Conservation (phyloP, 2,329 filamentous ascomycete species). For the Colletotrichum cuscutae region DNA sequence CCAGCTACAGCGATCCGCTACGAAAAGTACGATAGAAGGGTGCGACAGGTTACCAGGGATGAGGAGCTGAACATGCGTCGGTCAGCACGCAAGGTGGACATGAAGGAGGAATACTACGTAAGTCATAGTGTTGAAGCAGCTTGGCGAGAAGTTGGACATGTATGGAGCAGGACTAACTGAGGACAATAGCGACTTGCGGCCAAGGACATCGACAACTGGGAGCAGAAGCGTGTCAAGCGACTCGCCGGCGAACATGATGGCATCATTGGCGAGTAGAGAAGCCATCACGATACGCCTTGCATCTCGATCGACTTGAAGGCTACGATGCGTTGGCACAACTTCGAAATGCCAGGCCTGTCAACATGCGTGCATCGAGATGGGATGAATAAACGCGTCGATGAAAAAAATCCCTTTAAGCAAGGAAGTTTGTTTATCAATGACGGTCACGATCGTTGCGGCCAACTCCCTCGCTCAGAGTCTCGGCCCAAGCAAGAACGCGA, state of each 20-base stretch:
- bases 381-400: background rate
- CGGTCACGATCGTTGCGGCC: background rate
- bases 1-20: slow-evolving; percentile 94
- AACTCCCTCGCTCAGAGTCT: background rate
- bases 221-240: slow-evolving; percentile 93
- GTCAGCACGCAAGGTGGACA: slow-evolving; percentile 76
- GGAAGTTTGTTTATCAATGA: background rate
- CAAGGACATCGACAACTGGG: slow-evolving; percentile 95
- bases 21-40: slow-evolving; percentile 90
- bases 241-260: slow-evolving; percentile 92
- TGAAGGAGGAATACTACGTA: slow-evolving; percentile 89
- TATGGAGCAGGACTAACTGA: slow-evolving; percentile 58
- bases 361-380: slow-evolving; percentile 19
- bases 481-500: background rate
- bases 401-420: background rate
- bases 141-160: background rate
- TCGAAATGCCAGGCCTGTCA: background rate
- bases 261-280: slow-evolving; percentile 61
- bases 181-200: slow-evolving; percentile 81
- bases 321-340: background rate
- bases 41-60: slow-evolving; percentile 84
- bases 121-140: slow-evolving; percentile 47
- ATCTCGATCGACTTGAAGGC: slow-evolving; percentile 18
- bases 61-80: slow-evolving; percentile 87
- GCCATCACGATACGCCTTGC: background rate